Evolutionary conservation across 495 filamentous ascomycete genomes (phyloP).

Genomic region (Xylaria cubensis): DNA sequence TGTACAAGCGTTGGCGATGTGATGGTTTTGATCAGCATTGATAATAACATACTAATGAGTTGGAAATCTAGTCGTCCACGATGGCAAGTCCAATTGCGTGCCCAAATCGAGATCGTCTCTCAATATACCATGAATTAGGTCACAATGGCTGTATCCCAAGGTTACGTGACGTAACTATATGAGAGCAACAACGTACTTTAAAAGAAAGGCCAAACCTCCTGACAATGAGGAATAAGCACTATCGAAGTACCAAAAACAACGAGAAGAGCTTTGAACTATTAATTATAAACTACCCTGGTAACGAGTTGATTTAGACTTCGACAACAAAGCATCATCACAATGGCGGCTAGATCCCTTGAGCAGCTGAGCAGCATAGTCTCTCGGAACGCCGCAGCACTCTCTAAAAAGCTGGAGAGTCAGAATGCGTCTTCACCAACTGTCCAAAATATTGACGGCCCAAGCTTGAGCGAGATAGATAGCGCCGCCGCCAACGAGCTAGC

Average conservation of each 20-base stretch:
- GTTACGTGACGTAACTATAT: not conserved
- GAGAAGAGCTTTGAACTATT: not conserved
- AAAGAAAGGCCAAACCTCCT: not conserved
- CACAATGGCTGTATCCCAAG: too few species aligned
- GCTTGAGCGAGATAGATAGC: not conserved
- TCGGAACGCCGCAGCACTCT: not conserved
- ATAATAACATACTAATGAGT: not conserved
- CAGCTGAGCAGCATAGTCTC: conserved; percentile 8
- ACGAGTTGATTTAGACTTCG: not conserved
- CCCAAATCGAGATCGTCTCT: not conserved
- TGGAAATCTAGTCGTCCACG: not conserved
- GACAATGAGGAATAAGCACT: not conserved
- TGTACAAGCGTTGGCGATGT: not conserved
- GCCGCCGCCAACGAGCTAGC: not conserved
- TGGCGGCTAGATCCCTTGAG: conserved; percentile 13
- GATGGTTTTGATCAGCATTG: not conserved
- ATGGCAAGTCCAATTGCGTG: not conserved
- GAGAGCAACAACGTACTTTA: not conserved
- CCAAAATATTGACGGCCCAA: not conserved
- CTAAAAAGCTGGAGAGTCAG: not conserved
- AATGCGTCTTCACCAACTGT: not conserved
- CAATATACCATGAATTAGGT: too few species aligned
- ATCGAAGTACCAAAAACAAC: not conserved
- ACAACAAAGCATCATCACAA: not conserved
- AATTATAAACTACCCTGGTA: not conserved